Evolutionary conservation across 805 yeast genomes (phyloP), one percentile per base, ranked within the genome.

Genomic region (Millerago galiae): DNA sequence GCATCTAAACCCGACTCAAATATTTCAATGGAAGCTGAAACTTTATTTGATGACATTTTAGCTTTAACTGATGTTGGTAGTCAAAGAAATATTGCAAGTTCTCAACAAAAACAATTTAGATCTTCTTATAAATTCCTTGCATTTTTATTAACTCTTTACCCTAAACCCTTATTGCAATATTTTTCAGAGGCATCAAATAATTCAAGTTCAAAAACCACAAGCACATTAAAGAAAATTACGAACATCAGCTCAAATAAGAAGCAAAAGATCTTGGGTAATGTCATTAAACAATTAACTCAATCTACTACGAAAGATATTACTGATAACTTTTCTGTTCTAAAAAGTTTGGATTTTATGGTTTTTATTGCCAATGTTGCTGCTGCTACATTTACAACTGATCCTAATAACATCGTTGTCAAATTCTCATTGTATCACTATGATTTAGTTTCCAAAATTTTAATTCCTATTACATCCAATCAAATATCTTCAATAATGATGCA

Each of bases 31-130:
- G 61, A 59, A 37, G 62, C 63, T 6, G 70, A 65, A 17, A 30
- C 50, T 0, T 43, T 69, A n/a, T 68, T 68, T 48, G 74, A 69
- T 29, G 51, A 55, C n/a, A 36, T 63, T 6, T 47, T 53, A 36
- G 58, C 55, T 34, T 42, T 53, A 8, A 48, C 61, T 4, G 73
- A 56, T 24, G 40, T 41, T 43, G 48, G 48, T 47, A 31, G 43
- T 0, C 34, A 34, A 16, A 27, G 17, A 7, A 29, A 29, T 14
- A n/a, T 8, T 14, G 9, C 32, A 29, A 16, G 45, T 3, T 33
- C 53, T 5, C n/a, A 41, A 15, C 42, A 48, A 28, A 54, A 50
- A 42, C 57, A 42, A 51, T 55, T 51, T 42, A 59, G 40, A 51
- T 52, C 51, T 34, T 64, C 61, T 9, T 60, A 55, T 48, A 59